Evolutionary conservation across 768 basidiomycete genomes (phyloP), one percentile per base, ranked within the genome.

Genomic region (Hydnum rufescens): DNA sequence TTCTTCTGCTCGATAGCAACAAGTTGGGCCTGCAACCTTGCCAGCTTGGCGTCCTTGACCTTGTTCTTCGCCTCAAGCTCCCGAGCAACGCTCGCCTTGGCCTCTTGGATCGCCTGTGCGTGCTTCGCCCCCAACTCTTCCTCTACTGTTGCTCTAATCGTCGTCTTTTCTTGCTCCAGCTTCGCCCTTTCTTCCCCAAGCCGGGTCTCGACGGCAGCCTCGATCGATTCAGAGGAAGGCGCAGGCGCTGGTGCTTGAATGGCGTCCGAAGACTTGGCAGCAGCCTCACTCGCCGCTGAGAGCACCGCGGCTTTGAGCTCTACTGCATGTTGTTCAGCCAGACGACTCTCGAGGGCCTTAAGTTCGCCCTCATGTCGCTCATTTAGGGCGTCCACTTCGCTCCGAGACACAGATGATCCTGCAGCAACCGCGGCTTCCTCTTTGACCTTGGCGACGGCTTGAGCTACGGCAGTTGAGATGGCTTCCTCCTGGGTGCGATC

Each of bases 61-160:
- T 30, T 61, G 25, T 80, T 77, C 51, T 79, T 81, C 2, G 75
- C 77, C 56, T 74, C 72, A 48, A 84, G 71, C 62, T 87, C 87
- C 25, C 65, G 70, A 2, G 74, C 69, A 43, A 68, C 56, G 55
- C 69, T 64, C 50, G 69, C 62, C 48, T 66, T 58, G 58, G 54
- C 60, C 50, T 62, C 58, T 31, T 59, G 48, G 25, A 51, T 26
- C 49, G 60, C 36, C 26, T 52, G 39, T 18, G 54, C 26, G 18
- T 63, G 49, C 47, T 57, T 30, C 30, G 59, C 32, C 23, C 18
- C 31, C 16, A 50, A 31, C 49, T 50, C 49, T 18, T 34, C 16
- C 32, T 50, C 26, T 13, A 47, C 26, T 31, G 16, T 8, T 6
- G 32, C 32, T 16, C 49, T 28, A 25, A 50, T 6, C 32, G 26